Percentiles rank a stretch among this genome's conserved stretches.
phyloP scores from a whole-genome alignment of 2,329 filamentous ascomycete genomes.

The Pseudocercospora fijiensis region DNA sequence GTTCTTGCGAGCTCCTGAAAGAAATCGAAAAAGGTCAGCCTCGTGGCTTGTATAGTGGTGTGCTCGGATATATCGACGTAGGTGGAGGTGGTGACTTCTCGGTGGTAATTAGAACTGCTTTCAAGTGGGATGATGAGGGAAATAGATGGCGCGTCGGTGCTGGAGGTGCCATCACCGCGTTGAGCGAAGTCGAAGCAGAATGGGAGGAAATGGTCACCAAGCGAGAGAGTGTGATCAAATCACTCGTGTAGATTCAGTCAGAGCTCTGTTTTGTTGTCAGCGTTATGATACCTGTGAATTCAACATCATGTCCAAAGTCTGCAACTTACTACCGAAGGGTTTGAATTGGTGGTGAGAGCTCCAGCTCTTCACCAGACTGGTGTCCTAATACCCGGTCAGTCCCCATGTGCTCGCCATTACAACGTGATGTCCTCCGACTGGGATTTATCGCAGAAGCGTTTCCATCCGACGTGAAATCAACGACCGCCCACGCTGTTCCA shows the following conservation, averaged over 20 bases:
- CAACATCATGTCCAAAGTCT: slow-evolving; percentile 18
- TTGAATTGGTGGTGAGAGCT: not conserved
- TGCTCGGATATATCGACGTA: slow-evolving; percentile 85
- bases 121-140: slow-evolving; percentile 65
- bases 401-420: too few species aligned
- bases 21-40: slow-evolving; percentile 63
- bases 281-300: slow-evolving; percentile 17
- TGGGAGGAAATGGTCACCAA: slow-evolving; percentile 77
- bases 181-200: slow-evolving; percentile 78
- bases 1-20: slow-evolving; percentile 79
- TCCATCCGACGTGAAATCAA: too few species aligned
- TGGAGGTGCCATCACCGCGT: slow-evolving; percentile 82
- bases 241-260: slow-evolving; percentile 14
- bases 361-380: not conserved
- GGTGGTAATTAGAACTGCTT: slow-evolving; percentile 82
- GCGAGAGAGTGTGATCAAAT: slow-evolving; percentile 36
- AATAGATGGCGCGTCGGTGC: slow-evolving; percentile 77
- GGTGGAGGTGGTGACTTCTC: slow-evolving; percentile 85
- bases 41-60: slow-evolving; percentile 80
- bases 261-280: slow-evolving; percentile 6
- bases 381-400: not conserved
- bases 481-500: too few species aligned
- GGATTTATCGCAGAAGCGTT: too few species aligned
- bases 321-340: not conserved
- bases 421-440: too few species aligned